These are phyloP conservation scores for Thymus mandschuricus DNA, from an alignment of 257 asterid genomes.

Conservation along the genomic window DNA sequence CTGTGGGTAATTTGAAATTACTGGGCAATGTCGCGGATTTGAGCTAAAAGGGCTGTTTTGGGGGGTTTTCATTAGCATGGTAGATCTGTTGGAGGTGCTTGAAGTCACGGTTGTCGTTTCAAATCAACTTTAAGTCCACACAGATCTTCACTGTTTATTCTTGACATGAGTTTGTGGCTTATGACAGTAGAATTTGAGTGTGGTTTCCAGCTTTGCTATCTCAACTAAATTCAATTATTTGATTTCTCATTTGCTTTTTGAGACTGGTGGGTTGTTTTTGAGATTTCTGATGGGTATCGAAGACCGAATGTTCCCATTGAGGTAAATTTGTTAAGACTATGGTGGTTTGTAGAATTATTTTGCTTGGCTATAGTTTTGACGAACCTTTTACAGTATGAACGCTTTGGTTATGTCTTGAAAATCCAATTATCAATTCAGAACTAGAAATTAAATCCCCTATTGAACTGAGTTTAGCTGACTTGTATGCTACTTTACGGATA, in stretches of 20 bases:
- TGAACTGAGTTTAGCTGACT: no score
- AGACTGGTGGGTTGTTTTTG: conserved; percentile 15
- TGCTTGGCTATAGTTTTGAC: no score
- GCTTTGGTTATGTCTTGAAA: background rate
- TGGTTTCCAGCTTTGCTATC: background rate
- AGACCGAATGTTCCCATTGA: background rate
- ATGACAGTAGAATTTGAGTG: background rate
- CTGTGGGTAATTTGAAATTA: background rate
- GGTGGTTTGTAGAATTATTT: no score
- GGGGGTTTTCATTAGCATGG: conserved; percentile 6
- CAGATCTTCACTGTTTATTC: conserved; percentile 3
- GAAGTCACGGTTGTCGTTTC: background rate
- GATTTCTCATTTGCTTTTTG: conserved; percentile 6
- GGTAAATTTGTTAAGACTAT: background rate
- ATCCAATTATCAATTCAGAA: background rate
- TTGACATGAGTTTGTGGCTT: background rate
- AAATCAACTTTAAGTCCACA: background rate
- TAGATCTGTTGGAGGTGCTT: conserved; percentile 26
- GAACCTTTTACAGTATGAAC: background rate
- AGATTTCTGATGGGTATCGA: background rate
- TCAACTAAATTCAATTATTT: background rate
- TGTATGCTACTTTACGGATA: no score
- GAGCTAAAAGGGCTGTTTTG: background rate
- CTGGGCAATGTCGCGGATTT: background rate
- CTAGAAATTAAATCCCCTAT: background rate